Evolutionary conservation across 2,329 filamentous ascomycete species (phyloP).

Genomic region (Didymellaceae sp.): DNA sequence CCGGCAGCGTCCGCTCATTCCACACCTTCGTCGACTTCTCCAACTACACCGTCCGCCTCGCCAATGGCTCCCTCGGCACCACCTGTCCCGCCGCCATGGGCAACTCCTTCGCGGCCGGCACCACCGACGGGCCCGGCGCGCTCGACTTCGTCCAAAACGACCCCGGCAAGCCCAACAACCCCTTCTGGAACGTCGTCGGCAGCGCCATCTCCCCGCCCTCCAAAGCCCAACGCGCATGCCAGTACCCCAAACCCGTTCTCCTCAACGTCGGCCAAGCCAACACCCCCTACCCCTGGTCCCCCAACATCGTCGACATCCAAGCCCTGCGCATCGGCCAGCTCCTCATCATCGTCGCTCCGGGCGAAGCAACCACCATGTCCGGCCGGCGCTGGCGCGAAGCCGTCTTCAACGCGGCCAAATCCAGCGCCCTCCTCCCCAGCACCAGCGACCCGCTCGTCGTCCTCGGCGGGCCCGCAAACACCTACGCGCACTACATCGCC

Average conservation of each 20-base stretch:
- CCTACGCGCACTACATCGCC: constrained; percentile 82
- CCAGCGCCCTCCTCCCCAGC: constrained; percentile 23
- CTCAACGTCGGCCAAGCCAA: constrained; percentile 86
- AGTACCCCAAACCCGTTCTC: constrained; percentile 81
- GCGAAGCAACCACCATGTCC: constrained; percentile 91
- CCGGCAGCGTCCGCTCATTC: constrained; percentile 75
- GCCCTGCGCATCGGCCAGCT: constrained; percentile 83
- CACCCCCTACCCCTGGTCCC: constrained; percentile 82
- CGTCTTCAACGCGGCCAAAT: constrained; percentile 36
- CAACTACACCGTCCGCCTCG: constrained; percentile 73
- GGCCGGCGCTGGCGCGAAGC: constrained; percentile 80
- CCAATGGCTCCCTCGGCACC: constrained; percentile 71
- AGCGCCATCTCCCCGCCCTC: constrained; percentile 74
- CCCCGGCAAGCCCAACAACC: constrained; percentile 75
- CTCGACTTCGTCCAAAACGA: constrained; percentile 95
- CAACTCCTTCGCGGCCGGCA: constrained; percentile 92
- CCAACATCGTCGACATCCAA: constrained; percentile 91
- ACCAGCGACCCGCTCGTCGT: constrained; percentile 66
- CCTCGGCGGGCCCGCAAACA: constrained; percentile 87
- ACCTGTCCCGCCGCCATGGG: constrained; percentile 90
- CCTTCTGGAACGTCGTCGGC: constrained; percentile 80
- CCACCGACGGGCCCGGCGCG: constrained; percentile 85
- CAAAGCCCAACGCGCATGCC: constrained; percentile 74
- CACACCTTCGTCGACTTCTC: constrained; percentile 87
- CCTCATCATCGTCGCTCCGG: constrained; percentile 81